Evolutionary conservation across 345 rosid species (phyloP).

Genomic region (Corchorus olitorius): DNA sequence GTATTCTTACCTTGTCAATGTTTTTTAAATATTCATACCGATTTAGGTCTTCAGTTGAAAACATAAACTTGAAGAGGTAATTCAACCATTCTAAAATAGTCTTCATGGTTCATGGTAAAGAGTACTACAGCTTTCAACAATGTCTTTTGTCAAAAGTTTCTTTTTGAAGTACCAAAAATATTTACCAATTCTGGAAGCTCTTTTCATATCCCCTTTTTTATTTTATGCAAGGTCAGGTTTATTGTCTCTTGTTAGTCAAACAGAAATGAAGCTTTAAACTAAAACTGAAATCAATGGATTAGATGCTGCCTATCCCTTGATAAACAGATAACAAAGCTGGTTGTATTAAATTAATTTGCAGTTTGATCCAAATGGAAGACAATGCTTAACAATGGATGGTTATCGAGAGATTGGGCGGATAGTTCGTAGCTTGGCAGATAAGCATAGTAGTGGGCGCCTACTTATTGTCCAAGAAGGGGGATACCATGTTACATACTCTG

Average conservation of each 20-base stretch:
- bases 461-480: constrained; percentile 95
- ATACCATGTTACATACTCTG: constrained; percentile 83
- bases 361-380: constrained; percentile 96
- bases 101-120: not conserved
- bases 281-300: not conserved
- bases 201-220: not conserved
- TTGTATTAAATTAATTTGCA: constrained; percentile 27
- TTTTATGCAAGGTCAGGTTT: not conserved
- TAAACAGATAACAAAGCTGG: not conserved
- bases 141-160: not conserved
- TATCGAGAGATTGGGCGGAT: constrained; percentile 67
- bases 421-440: constrained; percentile 47
- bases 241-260: not conserved
- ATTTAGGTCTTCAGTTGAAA: not conserved
- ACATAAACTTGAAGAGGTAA: not conserved
- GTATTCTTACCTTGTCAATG: not conserved
- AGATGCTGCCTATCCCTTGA: not conserved
- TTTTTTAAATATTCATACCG: not conserved
- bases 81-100: not conserved
- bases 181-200: not conserved
- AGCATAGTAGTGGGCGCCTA: constrained; percentile 56
- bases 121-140: not conserved
- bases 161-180: not conserved
- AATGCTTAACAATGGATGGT: constrained; percentile 80
- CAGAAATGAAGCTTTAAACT: constrained; percentile 1